Conservation (phyloP, 257 asterid species). For the Craterostigma plantagineum region DNA sequence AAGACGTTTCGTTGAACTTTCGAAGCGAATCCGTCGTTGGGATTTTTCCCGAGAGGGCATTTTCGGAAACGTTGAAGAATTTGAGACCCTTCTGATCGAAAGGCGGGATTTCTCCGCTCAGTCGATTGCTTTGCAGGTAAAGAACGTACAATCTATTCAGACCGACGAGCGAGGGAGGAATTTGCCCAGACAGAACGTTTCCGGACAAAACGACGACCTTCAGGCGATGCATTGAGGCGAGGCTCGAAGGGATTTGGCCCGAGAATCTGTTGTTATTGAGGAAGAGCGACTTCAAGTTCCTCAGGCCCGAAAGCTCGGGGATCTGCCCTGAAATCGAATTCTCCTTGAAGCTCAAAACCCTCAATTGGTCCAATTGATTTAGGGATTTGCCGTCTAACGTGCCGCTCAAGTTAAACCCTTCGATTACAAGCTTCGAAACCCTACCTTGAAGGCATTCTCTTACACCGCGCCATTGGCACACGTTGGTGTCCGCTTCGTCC, state of each 20-base stretch:
- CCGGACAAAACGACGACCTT: constrained; percentile 46
- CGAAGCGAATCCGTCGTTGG: constrained; percentile 30
- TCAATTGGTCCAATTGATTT: constrained; percentile 54
- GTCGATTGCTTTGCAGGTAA: constrained; percentile 46
- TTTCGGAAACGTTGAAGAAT: constrained; percentile 68
- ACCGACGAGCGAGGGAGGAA: constrained; percentile 27
- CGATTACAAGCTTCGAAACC: constrained; percentile 72
- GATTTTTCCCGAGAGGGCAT: constrained; percentile 44
- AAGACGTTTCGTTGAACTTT: constrained; percentile 46
- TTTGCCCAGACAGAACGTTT: constrained; percentile 39
- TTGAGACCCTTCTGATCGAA: constrained; percentile 39
- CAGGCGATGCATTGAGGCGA: constrained; percentile 43
- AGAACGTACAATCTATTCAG: constrained; percentile 38
- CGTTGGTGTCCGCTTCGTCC: constrained; percentile 17
- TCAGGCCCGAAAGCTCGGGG: constrained; percentile 46
- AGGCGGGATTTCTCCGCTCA: constrained; percentile 50
- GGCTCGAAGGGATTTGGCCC: constrained; percentile 39
- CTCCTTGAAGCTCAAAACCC: constrained; percentile 67
- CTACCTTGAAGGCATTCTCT: constrained; percentile 56
- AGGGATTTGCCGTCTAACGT: constrained; percentile 36
- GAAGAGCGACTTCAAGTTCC: constrained; percentile 54
- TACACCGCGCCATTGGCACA: constrained; percentile 70
- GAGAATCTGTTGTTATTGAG: constrained; percentile 46
- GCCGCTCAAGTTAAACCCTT: constrained; percentile 45
- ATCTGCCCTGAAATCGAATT: constrained; percentile 59